Evolutionary conservation across 2,329 filamentous ascomycete genomes (phyloP).

Genomic region (Oidium heveae): DNA sequence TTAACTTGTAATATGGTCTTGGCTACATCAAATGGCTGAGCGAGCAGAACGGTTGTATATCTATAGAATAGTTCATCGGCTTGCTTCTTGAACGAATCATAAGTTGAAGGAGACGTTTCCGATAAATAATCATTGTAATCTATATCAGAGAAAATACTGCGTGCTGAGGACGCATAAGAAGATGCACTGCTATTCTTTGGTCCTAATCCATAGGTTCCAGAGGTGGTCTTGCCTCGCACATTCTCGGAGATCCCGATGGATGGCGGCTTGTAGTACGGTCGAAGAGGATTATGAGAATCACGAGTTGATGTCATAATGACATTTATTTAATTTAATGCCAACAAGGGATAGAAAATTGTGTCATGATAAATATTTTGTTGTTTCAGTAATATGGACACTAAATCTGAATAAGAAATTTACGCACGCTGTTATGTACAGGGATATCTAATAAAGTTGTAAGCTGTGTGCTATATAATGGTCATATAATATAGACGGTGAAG

Average conservation of each 20-base stretch:
- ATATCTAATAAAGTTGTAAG: no score
- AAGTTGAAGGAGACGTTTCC: slow-evolving; percentile 47
- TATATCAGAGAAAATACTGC: slow-evolving; percentile 69
- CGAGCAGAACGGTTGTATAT: slow-evolving; percentile 68
- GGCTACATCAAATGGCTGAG: slow-evolving; percentile 91
- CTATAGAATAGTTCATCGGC: slow-evolving; percentile 76
- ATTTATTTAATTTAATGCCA: no score
- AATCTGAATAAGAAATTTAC: no score
- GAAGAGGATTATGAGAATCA: slow-evolving; percentile 30
- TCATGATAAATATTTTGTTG: no score
- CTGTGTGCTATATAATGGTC: no score
- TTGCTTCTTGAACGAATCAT: slow-evolving; percentile 50
- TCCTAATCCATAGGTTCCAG: slow-evolving; percentile 11
- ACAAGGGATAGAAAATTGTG: no score
- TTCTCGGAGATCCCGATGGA: slow-evolving; percentile 33
- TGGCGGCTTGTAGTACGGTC: slow-evolving; percentile 37
- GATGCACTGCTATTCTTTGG: slow-evolving; percentile 16
- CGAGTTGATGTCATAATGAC: slow-evolving; percentile 11
- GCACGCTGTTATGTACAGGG: no score
- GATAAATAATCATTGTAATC: slow-evolving; percentile 76
- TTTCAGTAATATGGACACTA: no score
- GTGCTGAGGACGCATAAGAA: slow-evolving; percentile 39
- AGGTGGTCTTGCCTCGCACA: slow-evolving; percentile 14
- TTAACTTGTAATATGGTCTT: slow-evolving; percentile 75
- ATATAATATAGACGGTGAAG: no score